These are phyloP conservation scores for Podospora fimiseda DNA, from an alignment of 495 filamentous ascomycete species.

Conservation along the genomic window DNA sequence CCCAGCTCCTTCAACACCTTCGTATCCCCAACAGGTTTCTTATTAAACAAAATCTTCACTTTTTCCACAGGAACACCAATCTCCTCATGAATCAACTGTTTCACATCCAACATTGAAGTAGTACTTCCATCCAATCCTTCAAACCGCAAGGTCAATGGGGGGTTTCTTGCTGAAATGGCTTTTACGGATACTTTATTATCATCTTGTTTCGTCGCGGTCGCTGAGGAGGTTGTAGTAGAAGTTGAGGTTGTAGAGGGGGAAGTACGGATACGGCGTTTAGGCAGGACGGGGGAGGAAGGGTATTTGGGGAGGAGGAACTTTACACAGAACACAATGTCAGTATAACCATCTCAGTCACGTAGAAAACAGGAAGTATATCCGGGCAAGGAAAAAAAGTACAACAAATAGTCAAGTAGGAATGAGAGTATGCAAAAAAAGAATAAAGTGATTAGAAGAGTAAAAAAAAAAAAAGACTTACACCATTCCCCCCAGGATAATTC, in stretches of 20 bases:
- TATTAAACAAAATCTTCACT: conserved; percentile 74
- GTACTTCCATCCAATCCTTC: conserved; percentile 54
- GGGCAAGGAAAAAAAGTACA: background rate
- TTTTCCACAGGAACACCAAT: conserved; percentile 54
- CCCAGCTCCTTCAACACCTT: conserved; percentile 57
- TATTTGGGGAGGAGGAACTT: background rate
- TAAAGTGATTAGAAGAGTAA: background rate
- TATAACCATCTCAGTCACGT: no score
- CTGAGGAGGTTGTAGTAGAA: conserved; percentile 1
- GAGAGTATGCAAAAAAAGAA: background rate
- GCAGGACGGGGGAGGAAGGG: background rate
- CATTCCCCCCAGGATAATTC: conserved; percentile 58
- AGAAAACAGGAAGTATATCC: no score
- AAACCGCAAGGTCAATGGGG: conserved; percentile 55
- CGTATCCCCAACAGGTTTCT: conserved; percentile 71
- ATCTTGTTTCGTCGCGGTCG: no score
- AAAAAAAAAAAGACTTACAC: conserved; percentile 49
- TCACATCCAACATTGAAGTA: conserved; percentile 62
- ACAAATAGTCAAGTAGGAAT: no score
- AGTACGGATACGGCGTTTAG: background rate
- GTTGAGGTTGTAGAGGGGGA: background rate
- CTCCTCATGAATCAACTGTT: conserved; percentile 49
- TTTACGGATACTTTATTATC: conserved; percentile 49
- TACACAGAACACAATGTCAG: no score
- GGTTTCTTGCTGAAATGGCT: conserved; percentile 71